Percentiles rank a stretch among this genome's conserved stretches.
phyloP scores from a whole-genome alignment of 805 yeast species.

The Cyberlindnera mrakii region DNA sequence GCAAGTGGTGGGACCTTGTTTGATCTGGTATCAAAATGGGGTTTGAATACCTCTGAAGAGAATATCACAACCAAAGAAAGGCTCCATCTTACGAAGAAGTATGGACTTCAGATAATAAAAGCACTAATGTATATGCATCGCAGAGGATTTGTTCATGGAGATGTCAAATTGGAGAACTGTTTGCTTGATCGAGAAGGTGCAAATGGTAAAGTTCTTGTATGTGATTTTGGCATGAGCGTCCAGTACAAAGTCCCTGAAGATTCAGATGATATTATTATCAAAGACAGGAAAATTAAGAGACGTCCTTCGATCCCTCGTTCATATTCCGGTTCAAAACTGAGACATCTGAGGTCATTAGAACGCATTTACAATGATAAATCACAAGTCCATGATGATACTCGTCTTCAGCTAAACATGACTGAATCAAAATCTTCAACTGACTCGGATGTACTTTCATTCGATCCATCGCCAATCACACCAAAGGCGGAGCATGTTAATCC shows the following conservation, averaged over 20 bases:
- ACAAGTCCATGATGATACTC: conserved; percentile 27
- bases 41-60: conserved; percentile 30
- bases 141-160: conserved; percentile 66
- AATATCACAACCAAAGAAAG: conserved; percentile 29
- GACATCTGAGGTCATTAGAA: conserved; percentile 10
- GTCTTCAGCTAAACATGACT: conserved; percentile 4
- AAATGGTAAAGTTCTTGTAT: conserved; percentile 41
- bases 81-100: conserved; percentile 28
- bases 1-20: conserved; percentile 76
- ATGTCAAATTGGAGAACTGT: conserved; percentile 69
- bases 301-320: conserved; percentile 31
- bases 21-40: conserved; percentile 70
- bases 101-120: conserved; percentile 46
- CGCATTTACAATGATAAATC: conserved; percentile 23
- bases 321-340: conserved; percentile 21
- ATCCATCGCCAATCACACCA: conserved; percentile 12
- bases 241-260: conserved; percentile 13
- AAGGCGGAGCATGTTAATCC: conserved; percentile 3
- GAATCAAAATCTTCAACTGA: neutral
- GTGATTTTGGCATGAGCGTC: conserved; percentile 87
- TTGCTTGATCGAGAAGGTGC: conserved; percentile 34
- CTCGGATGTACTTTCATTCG: conserved; percentile 8
- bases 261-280: conserved; percentile 24
- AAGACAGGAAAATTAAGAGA: conserved; percentile 11
- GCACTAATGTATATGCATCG: conserved; percentile 62